These are phyloP conservation scores for Mycena citricolor DNA, from an alignment of 1,284 basidiomycete species.

Conservation along the genomic window DNA sequence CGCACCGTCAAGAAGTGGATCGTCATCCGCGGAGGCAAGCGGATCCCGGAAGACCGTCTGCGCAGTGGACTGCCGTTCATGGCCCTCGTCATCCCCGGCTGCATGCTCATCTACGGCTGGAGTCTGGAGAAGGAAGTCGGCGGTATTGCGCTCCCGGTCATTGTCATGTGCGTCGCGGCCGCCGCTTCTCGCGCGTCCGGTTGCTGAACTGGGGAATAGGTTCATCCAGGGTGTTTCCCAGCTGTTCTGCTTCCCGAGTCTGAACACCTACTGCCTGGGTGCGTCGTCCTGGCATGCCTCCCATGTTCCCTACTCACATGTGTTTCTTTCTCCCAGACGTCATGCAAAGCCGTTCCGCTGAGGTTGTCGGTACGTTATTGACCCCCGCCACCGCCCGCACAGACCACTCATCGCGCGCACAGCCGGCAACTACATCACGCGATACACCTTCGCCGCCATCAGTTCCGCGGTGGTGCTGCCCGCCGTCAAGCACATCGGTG, in stretches of 20 bases:
- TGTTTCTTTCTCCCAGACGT: conserved; percentile 10
- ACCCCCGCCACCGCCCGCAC: not conserved
- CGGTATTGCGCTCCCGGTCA: conserved; percentile 18
- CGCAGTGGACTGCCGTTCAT: conserved; percentile 18
- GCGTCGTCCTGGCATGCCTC: not conserved
- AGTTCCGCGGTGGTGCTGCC: conserved; percentile 20
- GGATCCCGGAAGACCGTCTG: conserved; percentile 20
- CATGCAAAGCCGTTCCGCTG: conserved; percentile 22
- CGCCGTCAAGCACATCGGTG: conserved; percentile 18
- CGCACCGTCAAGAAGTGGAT: conserved; percentile 22
- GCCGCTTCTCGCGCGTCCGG: too few relatives aligned
- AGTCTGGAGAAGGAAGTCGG: conserved; percentile 20
- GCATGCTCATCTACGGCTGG: conserved; percentile 23
- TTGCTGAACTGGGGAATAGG: too few relatives aligned
- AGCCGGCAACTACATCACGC: conserved; percentile 21
- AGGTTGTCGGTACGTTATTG: conserved; percentile 17
- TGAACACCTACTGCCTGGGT: conserved; percentile 24
- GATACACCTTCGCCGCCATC: conserved; percentile 20
- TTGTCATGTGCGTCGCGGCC: conserved; percentile 18
- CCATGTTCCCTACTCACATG: not conserved
- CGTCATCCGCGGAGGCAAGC: conserved; percentile 17
- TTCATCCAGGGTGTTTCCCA: conserved; percentile 20
- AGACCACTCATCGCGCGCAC: not conserved
- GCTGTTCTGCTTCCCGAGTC: conserved; percentile 19
- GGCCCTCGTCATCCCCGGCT: conserved; percentile 13